phyloP scores from a whole-genome alignment of 1,284 basidiomycete genomes.

The Pascua guehoae region DNA sequence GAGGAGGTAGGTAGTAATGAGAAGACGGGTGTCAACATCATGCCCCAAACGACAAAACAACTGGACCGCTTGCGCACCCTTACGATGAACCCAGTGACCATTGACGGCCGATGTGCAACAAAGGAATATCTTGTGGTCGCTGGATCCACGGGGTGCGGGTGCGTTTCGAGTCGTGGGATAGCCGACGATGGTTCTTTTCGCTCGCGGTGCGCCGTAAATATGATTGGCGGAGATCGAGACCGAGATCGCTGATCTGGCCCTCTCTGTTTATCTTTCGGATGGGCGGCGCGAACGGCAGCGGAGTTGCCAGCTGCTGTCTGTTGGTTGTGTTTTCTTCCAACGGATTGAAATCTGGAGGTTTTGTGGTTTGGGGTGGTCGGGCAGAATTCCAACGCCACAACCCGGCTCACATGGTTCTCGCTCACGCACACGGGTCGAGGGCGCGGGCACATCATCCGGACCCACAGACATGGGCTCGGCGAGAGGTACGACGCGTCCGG shows the following conservation, averaged over 20 bases:
- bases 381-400: conserved; percentile 24
- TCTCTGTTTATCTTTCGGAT: background rate
- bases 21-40: conserved; percentile 24
- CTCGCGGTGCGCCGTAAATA: background rate
- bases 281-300: background rate
- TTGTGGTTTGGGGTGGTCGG: background rate
- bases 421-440: conserved; percentile 18
- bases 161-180: no score
- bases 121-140: conserved; percentile 2
- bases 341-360: background rate
- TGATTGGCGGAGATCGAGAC: background rate
- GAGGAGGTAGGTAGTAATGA: conserved; percentile 5
- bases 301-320: background rate
- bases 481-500: conserved; percentile 8
- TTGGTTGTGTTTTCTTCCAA: background rate
- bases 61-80: conserved; percentile 18
- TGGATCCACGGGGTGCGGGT: conserved; percentile 6
- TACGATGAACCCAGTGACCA: conserved; percentile 14
- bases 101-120: background rate
- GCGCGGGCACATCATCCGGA: conserved; percentile 9
- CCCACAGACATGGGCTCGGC: conserved; percentile 15
- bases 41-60: conserved; percentile 11
- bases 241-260: conserved; percentile 10
- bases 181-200: background rate
- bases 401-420: conserved; percentile 19